Base-by-base conservation (phyloP, 2,329 filamentous ascomycete genomes). In the Alternaria panax region DNA sequence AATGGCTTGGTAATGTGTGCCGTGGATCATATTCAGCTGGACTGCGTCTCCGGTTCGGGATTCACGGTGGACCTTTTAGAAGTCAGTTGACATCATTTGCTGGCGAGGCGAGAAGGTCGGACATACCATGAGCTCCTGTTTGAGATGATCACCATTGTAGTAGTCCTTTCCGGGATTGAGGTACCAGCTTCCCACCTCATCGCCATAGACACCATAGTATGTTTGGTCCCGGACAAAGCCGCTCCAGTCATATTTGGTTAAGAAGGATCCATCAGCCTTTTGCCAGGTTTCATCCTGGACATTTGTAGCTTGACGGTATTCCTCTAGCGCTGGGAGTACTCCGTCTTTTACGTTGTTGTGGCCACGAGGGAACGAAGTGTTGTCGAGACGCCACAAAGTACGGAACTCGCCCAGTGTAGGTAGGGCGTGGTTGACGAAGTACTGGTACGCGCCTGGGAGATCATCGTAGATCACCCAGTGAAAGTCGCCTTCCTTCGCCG, bases 251-350 rank as follows among this genome's bases (percentile, higher is more conserved):
- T 86, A 86, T 72, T 87, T 86, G 2, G 82, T 84, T 59, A 86
- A 78, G 57, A 83, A 85, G 0, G 75, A 77, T 0, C 83, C 83
- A 48, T 84, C 80, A 0, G 75, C 75, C 27, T 75, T 79, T 51
- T 81, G 75, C 82, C 83, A 85, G 1, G 84, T 85, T 73, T 85
- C 83, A 68, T 85, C 84, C 64, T 85, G 83, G 4, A 85, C 81
- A 43, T 84, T 84, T 12, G 80, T 83, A 11, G 78, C 76, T 5
- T 66, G 71, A 4, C 74, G 57, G 57, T 84, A 84, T 40, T 83
- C 79, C 2, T 72, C 68, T 7, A 84, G 71, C 0, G 79, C 69
- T 0, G 83, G 83, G 7, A 85, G 72, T 1, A 71, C 64, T 22
- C 79, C 82, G 56, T 85, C 82, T 28, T 80, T 81, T 25, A 81